These are phyloP conservation scores for Crithidia brevicula DNA, from an alignment of 208 protist genomes.

Conservation along the genomic window DNA sequence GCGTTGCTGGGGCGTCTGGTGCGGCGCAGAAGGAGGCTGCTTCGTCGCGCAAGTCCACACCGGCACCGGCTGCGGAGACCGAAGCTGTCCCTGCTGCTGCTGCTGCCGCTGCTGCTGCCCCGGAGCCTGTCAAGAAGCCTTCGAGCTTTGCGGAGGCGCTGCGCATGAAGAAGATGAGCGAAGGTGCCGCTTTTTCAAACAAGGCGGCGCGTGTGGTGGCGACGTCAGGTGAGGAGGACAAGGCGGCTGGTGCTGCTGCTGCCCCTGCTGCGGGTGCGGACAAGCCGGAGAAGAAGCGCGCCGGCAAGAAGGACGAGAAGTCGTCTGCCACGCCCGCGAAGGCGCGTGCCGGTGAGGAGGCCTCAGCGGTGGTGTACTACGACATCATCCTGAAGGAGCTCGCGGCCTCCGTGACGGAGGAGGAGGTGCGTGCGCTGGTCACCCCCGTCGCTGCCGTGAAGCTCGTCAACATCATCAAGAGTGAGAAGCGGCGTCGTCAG, in stretches of 20 bases:
- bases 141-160: constrained; percentile 60
- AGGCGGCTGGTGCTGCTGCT: constrained; percentile 16
- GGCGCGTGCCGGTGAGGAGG: neutral
- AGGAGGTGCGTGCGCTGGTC: constrained; percentile 60
- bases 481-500: constrained; percentile 49
- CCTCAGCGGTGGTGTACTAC: constrained; percentile 61
- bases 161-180: constrained; percentile 33
- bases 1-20: too few relatives aligned
- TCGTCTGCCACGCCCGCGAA: neutral
- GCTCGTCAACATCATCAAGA: constrained; percentile 60
- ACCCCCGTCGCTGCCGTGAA: constrained; percentile 36
- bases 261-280: neutral
- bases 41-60: constrained; percentile 10
- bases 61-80: constrained; percentile 1
- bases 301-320: constrained; percentile 15
- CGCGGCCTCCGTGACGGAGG: constrained; percentile 48
- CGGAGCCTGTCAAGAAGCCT: constrained; percentile 34
- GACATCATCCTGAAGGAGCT: constrained; percentile 84
- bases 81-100: constrained; percentile 5
- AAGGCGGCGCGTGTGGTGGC: constrained; percentile 23
- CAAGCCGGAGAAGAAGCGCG: constrained; percentile 5
- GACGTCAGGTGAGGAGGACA: constrained; percentile 22
- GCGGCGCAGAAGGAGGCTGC: constrained; percentile 1
- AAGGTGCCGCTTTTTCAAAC: constrained; percentile 24
- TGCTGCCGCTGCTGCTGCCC: constrained; percentile 7